Conservation (phyloP, 305 asterid genomes). For the Fraxinus latifolia region DNA sequence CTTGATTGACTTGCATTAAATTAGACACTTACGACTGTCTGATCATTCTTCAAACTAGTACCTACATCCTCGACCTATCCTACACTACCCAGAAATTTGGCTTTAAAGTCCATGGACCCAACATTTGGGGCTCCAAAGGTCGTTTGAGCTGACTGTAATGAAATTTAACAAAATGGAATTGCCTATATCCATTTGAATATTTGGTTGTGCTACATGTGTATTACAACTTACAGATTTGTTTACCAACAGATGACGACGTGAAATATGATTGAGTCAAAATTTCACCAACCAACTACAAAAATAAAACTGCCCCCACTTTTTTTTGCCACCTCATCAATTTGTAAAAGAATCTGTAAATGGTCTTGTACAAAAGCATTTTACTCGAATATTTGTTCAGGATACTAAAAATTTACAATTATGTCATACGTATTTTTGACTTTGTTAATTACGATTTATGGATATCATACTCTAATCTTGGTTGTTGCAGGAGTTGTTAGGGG, state of each 20-base stretch:
- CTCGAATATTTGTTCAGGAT: background rate
- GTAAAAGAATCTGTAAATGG: background rate
- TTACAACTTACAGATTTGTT: background rate
- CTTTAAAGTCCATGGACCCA: background rate
- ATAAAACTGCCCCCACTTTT: background rate
- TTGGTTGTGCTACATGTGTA: background rate
- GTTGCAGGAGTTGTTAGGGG: constrained; percentile 57
- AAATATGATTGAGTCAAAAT: background rate
- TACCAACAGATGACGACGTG: background rate
- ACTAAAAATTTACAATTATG: background rate
- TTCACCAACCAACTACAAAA: background rate
- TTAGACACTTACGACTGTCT: background rate
- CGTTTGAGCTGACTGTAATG: background rate
- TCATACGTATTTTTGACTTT: background rate
- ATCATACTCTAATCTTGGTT: constrained; percentile 19
- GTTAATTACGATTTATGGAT: background rate
- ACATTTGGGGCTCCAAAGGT: background rate
- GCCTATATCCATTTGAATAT: background rate
- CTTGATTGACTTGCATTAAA: background rate
- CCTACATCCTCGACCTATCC: background rate
- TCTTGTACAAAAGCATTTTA: background rate
- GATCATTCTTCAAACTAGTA: background rate
- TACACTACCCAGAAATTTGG: background rate
- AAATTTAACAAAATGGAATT: background rate
- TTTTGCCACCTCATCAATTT: background rate